A percentile compares a stretch with the other conserved stretches of the same genome.
Conservation (phyloP, 495 filamentous ascomycete genomes). For the Lasiosphaeria miniovina region DNA sequence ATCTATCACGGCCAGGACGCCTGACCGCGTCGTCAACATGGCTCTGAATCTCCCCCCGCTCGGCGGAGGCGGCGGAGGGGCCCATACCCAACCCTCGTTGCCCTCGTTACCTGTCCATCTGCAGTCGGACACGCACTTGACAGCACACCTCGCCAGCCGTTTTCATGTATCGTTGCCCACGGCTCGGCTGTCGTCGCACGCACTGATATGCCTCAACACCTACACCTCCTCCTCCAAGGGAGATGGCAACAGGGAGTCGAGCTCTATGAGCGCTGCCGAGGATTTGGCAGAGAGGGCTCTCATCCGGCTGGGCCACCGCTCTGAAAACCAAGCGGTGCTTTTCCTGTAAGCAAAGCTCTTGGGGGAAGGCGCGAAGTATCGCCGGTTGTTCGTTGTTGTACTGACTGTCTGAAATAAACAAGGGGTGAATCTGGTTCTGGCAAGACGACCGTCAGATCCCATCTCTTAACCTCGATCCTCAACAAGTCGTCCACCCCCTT, state of each 20-base stretch:
- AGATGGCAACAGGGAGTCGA: conserved; percentile 84
- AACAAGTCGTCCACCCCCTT: conserved; percentile 87
- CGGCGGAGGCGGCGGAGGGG: conserved; percentile 51
- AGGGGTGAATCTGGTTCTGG: conserved; percentile 94
- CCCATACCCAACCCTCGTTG: conserved; percentile 86
- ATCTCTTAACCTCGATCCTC: conserved; percentile 78
- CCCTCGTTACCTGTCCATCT: conserved; percentile 84
- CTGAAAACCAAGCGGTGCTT: conserved; percentile 87
- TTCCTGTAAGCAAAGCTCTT: conserved; percentile 68
- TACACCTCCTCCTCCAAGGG: conserved; percentile 84
- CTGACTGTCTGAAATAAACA: conserved; percentile 22
- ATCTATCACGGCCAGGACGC: not conserved
- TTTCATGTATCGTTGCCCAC: conserved; percentile 89
- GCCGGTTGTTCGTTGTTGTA: not conserved
- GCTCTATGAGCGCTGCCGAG: conserved; percentile 82
- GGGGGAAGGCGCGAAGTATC: not conserved
- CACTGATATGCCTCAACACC: conserved; percentile 86
- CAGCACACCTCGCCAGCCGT: conserved; percentile 90
- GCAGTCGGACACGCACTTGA: conserved; percentile 94
- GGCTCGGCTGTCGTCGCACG: conserved; percentile 84
- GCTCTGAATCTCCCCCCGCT: conserved; percentile 43
- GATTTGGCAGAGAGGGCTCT: conserved; percentile 83
- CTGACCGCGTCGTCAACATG: conserved; percentile 35
- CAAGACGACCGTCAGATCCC: conserved; percentile 90
- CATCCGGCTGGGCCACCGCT: conserved; percentile 79